Base-by-base conservation (phyloP, 305 asterid genomes). In the Solanum hybrid region DNA sequence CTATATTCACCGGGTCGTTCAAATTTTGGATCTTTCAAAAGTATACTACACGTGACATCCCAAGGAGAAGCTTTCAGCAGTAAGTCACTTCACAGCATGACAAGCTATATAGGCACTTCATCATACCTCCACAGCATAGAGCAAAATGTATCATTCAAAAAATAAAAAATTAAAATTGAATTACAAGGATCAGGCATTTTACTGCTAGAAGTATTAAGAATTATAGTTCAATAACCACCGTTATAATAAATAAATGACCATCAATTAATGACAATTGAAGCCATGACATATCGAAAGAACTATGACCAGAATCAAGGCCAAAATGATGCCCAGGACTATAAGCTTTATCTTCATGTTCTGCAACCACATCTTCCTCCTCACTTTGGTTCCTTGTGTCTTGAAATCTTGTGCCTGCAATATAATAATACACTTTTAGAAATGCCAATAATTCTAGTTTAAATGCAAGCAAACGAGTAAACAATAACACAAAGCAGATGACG, bases 331-430 rank as follows among this genome's bases (percentile, higher is more conserved):
- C 61, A 95, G 93, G 87, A 95, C 98, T 85, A 95, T 95, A 57
- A 95, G 96, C 95, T 95, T 95, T 92, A 96, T 93, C 93, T 96
- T 96, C 98, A 96, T 96, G 78, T 96, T 96, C 93, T 95, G 95
- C 72, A 95, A 75, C 98, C 98, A 96, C 97, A 96, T 96, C 91
- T 93, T 95, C 88, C 98, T 94, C 95, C 97, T 96, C 93, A 96
- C 93, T 93, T 93, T 70, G 68, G 98, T 96, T 91, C 98, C 98
- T 90, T 94, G 96, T 33, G 98, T 95, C 94, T 93, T 94, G 91
- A 96, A 96, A 93, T 96, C 98, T 91, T 96, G 98, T n/a, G 98
- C 98, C 97, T 96, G 93, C 89, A 89, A 80, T 24, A 83, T 32
- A 32, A 86, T 3, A 32, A 85, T 11, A 57, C 32, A 32, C 78